Percentiles rank a stretch among this genome's conserved stretches.
These are phyloP conservation scores for Amoeboaphelidium protococcarum DNA, from an alignment of 371 early-diverging fungal genomes.

Conservation along the genomic window DNA sequence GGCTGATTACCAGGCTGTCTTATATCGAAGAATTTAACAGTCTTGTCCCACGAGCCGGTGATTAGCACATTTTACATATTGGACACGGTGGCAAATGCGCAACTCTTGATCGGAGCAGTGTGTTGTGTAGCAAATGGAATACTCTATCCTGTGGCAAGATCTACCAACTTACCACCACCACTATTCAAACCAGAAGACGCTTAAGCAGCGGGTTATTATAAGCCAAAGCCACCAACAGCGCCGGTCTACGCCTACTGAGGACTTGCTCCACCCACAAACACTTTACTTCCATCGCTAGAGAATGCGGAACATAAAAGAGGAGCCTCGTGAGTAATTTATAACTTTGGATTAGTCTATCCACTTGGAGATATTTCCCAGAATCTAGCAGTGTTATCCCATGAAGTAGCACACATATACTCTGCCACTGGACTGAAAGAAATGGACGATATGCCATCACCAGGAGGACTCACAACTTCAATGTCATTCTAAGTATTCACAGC, in stretches of 20 bases:
- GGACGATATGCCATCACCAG: slow-evolving; percentile 53
- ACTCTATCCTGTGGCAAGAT: slow-evolving; percentile 43
- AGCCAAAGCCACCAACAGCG: too few relatives aligned
- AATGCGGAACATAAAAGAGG: slow-evolving; percentile 50
- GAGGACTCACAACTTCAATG: slow-evolving; percentile 36
- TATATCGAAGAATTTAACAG: slow-evolving; percentile 77
- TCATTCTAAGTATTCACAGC: too few relatives aligned
- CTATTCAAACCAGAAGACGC: slow-evolving; percentile 62
- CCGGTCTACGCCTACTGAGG: too few relatives aligned
- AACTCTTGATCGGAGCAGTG: slow-evolving; percentile 46
- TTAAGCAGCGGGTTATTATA: too few relatives aligned
- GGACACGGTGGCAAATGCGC: slow-evolving; percentile 26
- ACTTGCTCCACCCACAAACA: too few relatives aligned
- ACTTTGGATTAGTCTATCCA: slow-evolving; percentile 41
- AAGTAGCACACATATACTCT: slow-evolving; percentile 53
- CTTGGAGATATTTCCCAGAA: slow-evolving; percentile 58
- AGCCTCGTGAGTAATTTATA: slow-evolving; percentile 47
- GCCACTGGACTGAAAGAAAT: slow-evolving; percentile 50
- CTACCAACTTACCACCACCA: slow-evolving; percentile 48
- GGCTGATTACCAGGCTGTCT: slow-evolving; percentile 44
- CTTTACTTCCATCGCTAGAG: too few relatives aligned
- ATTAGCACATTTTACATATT: slow-evolving; percentile 27
- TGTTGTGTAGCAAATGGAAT: slow-evolving; percentile 52
- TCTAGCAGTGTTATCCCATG: slow-evolving; percentile 80
- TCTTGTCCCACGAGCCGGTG: slow-evolving; percentile 92